Evolutionary conservation across 805 yeast genomes (phyloP), one percentile per base, ranked within the genome.

Genomic region (Metschnikowia arizonensis): DNA sequence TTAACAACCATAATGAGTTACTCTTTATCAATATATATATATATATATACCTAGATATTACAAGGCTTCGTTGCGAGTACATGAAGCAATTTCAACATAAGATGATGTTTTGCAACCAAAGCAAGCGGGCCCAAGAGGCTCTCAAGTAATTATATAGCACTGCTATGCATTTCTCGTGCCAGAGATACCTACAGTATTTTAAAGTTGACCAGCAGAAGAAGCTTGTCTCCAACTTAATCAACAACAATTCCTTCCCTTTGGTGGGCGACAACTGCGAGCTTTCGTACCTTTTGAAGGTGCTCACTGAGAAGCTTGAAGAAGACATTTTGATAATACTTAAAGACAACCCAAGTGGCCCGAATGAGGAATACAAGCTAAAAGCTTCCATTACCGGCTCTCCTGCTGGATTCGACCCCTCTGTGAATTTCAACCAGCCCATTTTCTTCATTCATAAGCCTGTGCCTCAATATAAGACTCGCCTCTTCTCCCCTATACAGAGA

Each of bases 371-470:
- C 57, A 66, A 74, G 23, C 59, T 82, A 34, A 68, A 82, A 42
- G 81, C 80, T 0, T 78, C 81, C 6, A 65, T 76, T 3, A 74
- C 81, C 19, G 79, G 81, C 6, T 83, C 82, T 53, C 88, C 91
- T 1, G 79, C 83, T 1, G 91, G 91, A 1, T 85, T 85, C 61
- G 79, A 80, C 56, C 90, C 91, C 4, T 62, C 71, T 4, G 63
- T 58, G 8, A 74, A 77, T 50, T 70, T 77, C 50, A 67, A 80
- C 55, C 62, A 69, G 53, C 80, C 83, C 2, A 62, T 85, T 32
- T 76, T 85, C 0, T 65, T 60, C 38, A 76, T 85, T 48, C 95
- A 85, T 57, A 74, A 65, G 2, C 90, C 90, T 0, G 90, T 85
- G 2, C 95, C 93, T 0, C 77, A 76, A 48, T 85, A 85, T 55